These are phyloP conservation scores for Backusella parvicylindrica DNA, from an alignment of 192 early-diverging fungal genomes.

Conservation along the genomic window DNA sequence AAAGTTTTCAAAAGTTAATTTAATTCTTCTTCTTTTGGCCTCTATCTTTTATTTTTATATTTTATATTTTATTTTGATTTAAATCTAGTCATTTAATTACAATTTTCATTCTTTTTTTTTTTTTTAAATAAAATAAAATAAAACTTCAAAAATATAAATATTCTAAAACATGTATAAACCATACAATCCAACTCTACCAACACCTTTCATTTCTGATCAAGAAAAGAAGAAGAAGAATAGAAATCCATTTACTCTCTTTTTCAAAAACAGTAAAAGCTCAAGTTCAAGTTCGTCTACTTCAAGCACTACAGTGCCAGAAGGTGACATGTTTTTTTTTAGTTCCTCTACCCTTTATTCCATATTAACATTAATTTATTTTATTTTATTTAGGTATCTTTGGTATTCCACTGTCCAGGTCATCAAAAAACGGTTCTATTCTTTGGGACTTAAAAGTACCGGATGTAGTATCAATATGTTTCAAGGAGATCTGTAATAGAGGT, in stretches of 20 bases:
- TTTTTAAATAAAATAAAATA: neutral
- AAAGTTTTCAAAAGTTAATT: neutral
- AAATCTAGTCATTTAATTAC: neutral
- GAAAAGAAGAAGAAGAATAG: constrained; percentile 2
- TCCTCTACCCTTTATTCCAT: neutral
- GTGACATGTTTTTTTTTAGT: neutral
- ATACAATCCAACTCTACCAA: constrained; percentile 4
- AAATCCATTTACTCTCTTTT: constrained; percentile 8
- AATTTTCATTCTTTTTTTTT: no score
- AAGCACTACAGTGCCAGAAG: neutral
- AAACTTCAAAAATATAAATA: neutral
- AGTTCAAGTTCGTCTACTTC: neutral
- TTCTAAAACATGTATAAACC: constrained; percentile 6
- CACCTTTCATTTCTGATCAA: neutral
- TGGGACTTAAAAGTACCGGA: constrained; percentile 23
- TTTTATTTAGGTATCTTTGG: constrained; percentile 28
- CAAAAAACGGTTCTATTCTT: constrained; percentile 21
- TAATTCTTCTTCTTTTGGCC: neutral
- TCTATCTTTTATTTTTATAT: neutral
- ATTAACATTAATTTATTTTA: neutral
- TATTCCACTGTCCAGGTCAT: constrained; percentile 21
- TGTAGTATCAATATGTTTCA: constrained; percentile 25
- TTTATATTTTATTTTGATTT: neutral
- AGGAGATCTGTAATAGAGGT: constrained; percentile 25
- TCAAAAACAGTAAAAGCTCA: neutral